Base-by-base conservation (phyloP, 148 eudicot genomes). In the Chenopodium quinoa region DNA sequence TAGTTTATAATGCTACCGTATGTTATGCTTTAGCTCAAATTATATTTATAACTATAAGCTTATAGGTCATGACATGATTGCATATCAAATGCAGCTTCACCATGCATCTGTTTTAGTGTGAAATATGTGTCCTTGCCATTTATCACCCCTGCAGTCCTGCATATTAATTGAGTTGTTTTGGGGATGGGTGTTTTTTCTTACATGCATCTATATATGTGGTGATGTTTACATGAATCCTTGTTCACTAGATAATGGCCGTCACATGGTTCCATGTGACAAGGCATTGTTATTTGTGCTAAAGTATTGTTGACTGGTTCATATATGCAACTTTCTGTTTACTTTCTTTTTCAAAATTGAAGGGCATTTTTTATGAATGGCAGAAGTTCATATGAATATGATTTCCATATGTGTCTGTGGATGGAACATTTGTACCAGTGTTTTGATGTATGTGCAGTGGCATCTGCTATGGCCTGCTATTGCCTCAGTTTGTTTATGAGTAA, bases 41-140 rank as follows among this genome's bases (percentile, higher is more conserved):
- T 29, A 44, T 60, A 40, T 65, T 20, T 27, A 25, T 54, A 76
- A 81, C 20, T 27, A 25, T 54, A 76, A 81, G 69, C 52, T 81
- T 47, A 22, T 48, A 73, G 16, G 52, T 46, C 72, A 29, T 13
- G 52, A 16, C 74, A 75, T 44, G 25, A 9, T 65, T 77, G 66
- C 8, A 19, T 64, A 23, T 46, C 44, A 47, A 34, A 25, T 48
- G 64, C 48, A 17, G 47, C 2, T 68, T 25, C 75, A 68, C 37
- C 25, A 8, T 23, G 34, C 29, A 19, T 58, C 37, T 68, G 40
- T 68, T 76, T n/a, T 34, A 3, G 46, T 58, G 25, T n/a, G 25
- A 10, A 17, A 17, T 27, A 29, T 8, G 6, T 67, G 16, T 81
- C 14, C 63, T 75, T 76, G 19, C 46, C 66, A 52, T 52, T 27